Conservation (phyloP, 208 protist genomes). For the Blechomonas ayalai region DNA sequence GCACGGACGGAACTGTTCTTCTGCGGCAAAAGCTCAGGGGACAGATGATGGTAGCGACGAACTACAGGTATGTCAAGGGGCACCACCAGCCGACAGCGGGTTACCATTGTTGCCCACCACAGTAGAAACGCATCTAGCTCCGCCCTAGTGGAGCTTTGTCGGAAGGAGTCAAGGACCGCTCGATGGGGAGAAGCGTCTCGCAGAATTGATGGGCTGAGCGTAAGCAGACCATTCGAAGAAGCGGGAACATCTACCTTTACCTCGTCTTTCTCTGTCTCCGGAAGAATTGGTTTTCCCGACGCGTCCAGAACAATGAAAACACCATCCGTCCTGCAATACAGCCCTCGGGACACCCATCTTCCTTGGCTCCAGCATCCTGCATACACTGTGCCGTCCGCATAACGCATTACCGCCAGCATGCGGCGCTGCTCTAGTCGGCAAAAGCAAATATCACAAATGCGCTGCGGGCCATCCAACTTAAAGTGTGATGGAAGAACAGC, state of each 20-base stretch:
- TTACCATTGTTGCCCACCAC: constrained; percentile 56
- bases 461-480: constrained; percentile 21
- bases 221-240: neutral
- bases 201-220: constrained; percentile 3
- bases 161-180: constrained; percentile 27
- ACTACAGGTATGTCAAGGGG: constrained; percentile 41
- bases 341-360: constrained; percentile 59
- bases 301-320: constrained; percentile 61
- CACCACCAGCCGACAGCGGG: constrained; percentile 28
- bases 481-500: constrained; percentile 64
- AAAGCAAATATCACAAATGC: constrained; percentile 74
- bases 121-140: constrained; percentile 62
- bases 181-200: constrained; percentile 36
- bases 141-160: constrained; percentile 27
- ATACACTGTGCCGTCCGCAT: constrained; percentile 66
- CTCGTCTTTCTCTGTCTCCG: neutral
- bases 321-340: constrained; percentile 71
- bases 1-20: too few species aligned
- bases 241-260: constrained; percentile 2
- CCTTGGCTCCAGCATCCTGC: constrained; percentile 68
- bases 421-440: constrained; percentile 61
- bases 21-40: too few species aligned
- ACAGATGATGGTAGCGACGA: constrained; percentile 18
- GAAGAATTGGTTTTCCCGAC: constrained; percentile 34
- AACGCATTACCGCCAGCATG: constrained; percentile 49